These are phyloP conservation scores for Teunomyces aglyptinius DNA, from an alignment of 805 yeast genomes.

Conservation along the genomic window DNA sequence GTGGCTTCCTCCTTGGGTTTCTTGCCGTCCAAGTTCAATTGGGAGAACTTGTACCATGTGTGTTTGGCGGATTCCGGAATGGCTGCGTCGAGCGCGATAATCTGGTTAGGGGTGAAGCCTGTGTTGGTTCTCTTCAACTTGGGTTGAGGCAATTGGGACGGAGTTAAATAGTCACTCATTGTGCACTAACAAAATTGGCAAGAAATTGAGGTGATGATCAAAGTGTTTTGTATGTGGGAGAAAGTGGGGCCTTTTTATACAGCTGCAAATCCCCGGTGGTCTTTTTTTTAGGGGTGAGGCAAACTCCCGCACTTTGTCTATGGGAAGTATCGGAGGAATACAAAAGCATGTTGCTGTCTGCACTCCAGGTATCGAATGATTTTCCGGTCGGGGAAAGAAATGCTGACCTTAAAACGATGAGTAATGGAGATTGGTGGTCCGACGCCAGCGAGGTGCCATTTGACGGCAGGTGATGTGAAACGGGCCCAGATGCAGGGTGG, in stretches of 20 bases:
- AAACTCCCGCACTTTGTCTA: background rate
- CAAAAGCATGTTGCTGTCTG: background rate
- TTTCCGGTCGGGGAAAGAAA: background rate
- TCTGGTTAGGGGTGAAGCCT: slow-evolving; percentile 89
- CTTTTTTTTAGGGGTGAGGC: background rate
- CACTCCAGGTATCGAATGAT: background rate
- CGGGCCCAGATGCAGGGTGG: background rate
- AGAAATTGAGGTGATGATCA: background rate
- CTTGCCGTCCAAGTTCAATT: slow-evolving; percentile 29
- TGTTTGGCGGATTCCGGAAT: slow-evolving; percentile 78
- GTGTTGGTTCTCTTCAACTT: slow-evolving; percentile 73
- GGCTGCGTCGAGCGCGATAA: slow-evolving; percentile 73
- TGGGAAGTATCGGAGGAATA: background rate
- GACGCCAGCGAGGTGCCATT: background rate
- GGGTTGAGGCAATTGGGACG: slow-evolving; percentile 37
- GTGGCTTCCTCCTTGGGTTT: slow-evolving; percentile 35
- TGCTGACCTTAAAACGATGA: background rate
- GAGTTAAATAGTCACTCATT: slow-evolving; percentile 40
- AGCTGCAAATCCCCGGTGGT: background rate
- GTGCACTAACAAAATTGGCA: background rate
- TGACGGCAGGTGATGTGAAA: background rate
- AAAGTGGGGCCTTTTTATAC: background rate
- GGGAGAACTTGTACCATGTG: slow-evolving; percentile 72
- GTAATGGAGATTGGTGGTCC: background rate
- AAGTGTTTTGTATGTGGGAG: background rate